These are phyloP conservation scores for Hypoxylon subgilvum DNA, from an alignment of 495 filamentous ascomycete genomes.

Conservation along the genomic window DNA sequence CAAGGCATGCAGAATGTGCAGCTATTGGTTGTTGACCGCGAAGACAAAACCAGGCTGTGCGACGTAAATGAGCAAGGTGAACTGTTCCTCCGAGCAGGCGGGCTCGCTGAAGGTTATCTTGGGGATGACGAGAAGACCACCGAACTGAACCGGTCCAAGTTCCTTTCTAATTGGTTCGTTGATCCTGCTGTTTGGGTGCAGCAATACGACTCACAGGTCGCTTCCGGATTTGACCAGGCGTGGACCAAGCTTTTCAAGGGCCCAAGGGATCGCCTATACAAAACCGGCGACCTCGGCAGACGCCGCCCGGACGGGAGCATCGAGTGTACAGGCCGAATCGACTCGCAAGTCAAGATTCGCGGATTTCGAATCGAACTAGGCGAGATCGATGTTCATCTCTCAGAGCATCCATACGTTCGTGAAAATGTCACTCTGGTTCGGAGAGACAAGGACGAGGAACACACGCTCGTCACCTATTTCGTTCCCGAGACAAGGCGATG, in stretches of 20 bases:
- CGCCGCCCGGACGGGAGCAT: conserved; percentile 76
- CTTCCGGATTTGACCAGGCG: too few relatives aligned
- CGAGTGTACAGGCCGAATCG: conserved; percentile 77
- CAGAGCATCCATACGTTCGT: conserved; percentile 75
- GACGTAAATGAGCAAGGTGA: conserved; percentile 83
- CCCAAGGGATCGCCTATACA: conserved; percentile 84
- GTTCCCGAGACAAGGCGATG: conserved; percentile 81
- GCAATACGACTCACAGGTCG: too few relatives aligned
- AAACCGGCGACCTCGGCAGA: conserved; percentile 82
- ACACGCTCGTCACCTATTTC: conserved; percentile 85
- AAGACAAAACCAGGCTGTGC: conserved; percentile 74
- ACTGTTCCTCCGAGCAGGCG: conserved; percentile 86
- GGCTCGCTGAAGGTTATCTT: conserved; percentile 87
- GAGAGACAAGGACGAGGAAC: conserved; percentile 90
- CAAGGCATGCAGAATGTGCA: conserved; percentile 94
- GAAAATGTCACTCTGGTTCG: conserved; percentile 89
- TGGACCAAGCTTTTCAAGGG: conserved; percentile 79
- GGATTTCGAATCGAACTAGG: conserved; percentile 95
- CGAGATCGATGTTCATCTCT: conserved; percentile 88
- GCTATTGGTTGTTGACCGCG: conserved; percentile 84
- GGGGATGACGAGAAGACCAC: too few relatives aligned
- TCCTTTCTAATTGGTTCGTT: conserved; percentile 89
- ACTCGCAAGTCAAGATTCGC: conserved; percentile 93
- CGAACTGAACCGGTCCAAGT: conserved; percentile 81
- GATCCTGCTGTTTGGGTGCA: conserved; percentile 76